phyloP scores from a whole-genome alignment of 306 rosid genomes.

The Glycine latifolia region DNA sequence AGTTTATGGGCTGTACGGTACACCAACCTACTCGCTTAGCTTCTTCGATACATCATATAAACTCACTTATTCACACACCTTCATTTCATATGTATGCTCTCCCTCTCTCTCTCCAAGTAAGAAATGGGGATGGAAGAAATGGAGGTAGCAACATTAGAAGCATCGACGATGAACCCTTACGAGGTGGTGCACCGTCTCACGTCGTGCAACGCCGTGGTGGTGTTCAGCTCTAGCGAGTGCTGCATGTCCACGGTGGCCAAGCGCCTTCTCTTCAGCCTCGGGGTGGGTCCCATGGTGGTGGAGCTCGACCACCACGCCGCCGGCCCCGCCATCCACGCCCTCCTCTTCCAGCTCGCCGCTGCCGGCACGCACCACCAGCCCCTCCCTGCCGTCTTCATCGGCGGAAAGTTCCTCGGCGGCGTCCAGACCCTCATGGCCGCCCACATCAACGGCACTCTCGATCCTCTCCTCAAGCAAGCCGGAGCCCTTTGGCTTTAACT shows the following conservation, averaged over 20 bases:
- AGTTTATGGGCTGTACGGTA: no score
- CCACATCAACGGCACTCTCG: conserved; percentile 79
- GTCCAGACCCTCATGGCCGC: conserved; percentile 81
- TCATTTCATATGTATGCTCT: no score
- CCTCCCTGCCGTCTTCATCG: conserved; percentile 74
- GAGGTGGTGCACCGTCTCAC: conserved; percentile 64
- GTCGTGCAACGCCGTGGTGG: conserved; percentile 72
- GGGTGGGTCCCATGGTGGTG: conserved; percentile 77
- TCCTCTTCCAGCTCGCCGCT: conserved; percentile 53
- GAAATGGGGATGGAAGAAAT: background rate
- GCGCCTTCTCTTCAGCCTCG: conserved; percentile 82
- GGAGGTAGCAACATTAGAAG: background rate
- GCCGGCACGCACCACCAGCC: conserved; percentile 44
- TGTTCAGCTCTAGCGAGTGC: conserved; percentile 76
- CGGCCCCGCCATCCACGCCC: conserved; percentile 58
- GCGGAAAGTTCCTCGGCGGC: conserved; percentile 85
- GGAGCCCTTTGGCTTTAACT: conserved; percentile 83
- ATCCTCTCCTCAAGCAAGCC: conserved; percentile 78
- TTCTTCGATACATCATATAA: background rate
- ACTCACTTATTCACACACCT: background rate
- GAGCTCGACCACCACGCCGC: conserved; percentile 72
- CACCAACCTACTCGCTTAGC: no score
- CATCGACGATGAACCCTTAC: conserved; percentile 36
- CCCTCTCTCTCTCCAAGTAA: no score
- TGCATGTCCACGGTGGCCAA: conserved; percentile 89